A percentile compares a stretch with the other conserved stretches of the same genome.
phyloP scores from a whole-genome alignment of 192 early-diverging fungal genomes.

The Backusella sp. region DNA sequence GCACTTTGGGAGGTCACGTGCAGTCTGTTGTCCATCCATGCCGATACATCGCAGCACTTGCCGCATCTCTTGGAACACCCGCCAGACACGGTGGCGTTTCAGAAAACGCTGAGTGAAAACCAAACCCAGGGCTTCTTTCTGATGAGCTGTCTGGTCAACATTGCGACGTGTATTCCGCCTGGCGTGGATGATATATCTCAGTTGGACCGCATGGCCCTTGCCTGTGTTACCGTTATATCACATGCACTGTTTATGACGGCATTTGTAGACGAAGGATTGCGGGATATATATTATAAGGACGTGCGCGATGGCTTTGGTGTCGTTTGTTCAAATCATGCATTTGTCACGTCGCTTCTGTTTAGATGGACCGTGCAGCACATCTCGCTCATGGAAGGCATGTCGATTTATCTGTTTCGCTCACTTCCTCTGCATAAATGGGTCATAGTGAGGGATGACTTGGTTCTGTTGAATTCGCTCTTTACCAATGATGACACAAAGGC shows the following conservation, averaged over 20 bases:
- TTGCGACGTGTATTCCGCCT: constrained; percentile 33
- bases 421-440: constrained; percentile 42
- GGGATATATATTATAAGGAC: constrained; percentile 42
- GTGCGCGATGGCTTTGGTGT: constrained; percentile 39
- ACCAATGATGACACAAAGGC: background rate
- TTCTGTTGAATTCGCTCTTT: constrained; percentile 29
- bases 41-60: background rate
- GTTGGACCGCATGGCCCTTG: background rate
- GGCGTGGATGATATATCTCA: constrained; percentile 7
- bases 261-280: constrained; percentile 37
- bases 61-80: background rate
- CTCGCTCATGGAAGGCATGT: constrained; percentile 38
- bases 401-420: constrained; percentile 46
- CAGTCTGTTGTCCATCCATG: background rate
- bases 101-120: constrained; percentile 9
- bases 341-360: constrained; percentile 36
- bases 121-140: constrained; percentile 45
- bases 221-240: constrained; percentile 29
- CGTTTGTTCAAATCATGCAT: constrained; percentile 36
- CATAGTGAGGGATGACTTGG: constrained; percentile 36
- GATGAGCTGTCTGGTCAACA: constrained; percentile 39
- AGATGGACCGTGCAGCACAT: constrained; percentile 40
- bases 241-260: constrained; percentile 41
- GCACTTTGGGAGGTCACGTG: constrained; percentile 21
- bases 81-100: constrained; percentile 10